Evolutionary conservation across 2,329 filamentous ascomycete genomes (phyloP), one percentile per base, ranked within the genome.

Genomic region (Periconia sp.): DNA sequence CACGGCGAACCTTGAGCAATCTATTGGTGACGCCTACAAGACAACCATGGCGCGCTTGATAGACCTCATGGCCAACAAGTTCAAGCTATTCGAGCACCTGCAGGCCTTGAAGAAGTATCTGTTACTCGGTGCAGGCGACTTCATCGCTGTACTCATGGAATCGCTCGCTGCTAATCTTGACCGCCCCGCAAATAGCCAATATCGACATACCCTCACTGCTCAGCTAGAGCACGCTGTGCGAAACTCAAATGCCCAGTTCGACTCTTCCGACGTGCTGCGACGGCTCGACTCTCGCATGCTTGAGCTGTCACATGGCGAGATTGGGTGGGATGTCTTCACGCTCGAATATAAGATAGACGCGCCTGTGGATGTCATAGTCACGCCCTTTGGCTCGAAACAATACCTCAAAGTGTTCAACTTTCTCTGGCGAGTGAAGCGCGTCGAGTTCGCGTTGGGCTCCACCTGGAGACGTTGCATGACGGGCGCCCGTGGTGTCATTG

Each of bases 351-450:
- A 97, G 69, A 94, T 99, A 56, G 92, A 96, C 66, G 88, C 92
- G 2, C 94, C 94, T 0, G 89, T 96, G 17, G 94, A 99, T 66
- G 94, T 99, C 19, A 92, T 99, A 34, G 91, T 99, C 26, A 97
- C 92, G 0, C 90, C 95, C 29, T 96, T 92, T 83, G 92, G 91
- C 32, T 92, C 89, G 54, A 88, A 92, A 16, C 92, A 99, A 66
- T 99, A 99, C 66, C 85, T 99, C 58, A 97, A 97, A 67, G 90
- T 99, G 8, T 99, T 99, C 81, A 99, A 99, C 72, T 96, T 99
- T 65, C 80, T 99, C 3, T 99, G 94, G 92, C 87, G 94, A 50
- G 90, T 99, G 63, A 99, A 99, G 73, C 87, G 94, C 19, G 94
- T 99, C 37, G 94, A 99, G 64, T 99, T 97, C 63, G 92, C 89